Conservation (phyloP, 2,329 filamentous ascomycete species). For the Fonsecaea pedrosoi region DNA sequence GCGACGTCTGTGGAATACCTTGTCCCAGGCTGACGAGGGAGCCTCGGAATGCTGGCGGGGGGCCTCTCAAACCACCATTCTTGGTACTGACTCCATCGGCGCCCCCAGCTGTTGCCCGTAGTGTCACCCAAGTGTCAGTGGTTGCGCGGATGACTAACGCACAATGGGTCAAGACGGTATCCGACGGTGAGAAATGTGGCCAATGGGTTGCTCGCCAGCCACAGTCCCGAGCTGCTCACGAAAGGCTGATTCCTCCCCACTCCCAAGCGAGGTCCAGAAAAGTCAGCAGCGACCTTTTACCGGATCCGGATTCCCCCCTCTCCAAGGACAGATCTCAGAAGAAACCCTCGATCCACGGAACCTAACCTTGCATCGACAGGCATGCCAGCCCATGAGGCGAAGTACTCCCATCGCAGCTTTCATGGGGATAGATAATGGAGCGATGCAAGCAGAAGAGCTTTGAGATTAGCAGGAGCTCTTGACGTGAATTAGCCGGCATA, state of each 20-base stretch:
- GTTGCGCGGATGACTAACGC: neutral
- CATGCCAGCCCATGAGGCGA: neutral
- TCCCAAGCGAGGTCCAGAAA: neutral
- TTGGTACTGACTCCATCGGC: no score
- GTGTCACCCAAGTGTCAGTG: neutral
- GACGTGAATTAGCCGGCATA: neutral
- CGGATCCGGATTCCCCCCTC: neutral
- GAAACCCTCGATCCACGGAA: neutral
- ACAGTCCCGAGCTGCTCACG: neutral
- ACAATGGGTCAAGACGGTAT: neutral
- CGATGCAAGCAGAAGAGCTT: neutral
- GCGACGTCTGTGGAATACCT: neutral
- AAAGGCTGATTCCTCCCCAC: neutral
- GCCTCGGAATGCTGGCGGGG: neutral
- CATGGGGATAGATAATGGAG: neutral
- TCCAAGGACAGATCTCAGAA: neutral
- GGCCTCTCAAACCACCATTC: neutral
- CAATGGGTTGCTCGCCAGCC: neutral
- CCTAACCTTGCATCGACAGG: neutral
- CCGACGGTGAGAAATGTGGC: neutral
- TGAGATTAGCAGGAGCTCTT: neutral
- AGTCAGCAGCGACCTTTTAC: slow-evolving; percentile 12
- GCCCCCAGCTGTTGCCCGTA: no score
- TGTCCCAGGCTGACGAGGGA: slow-evolving; percentile 4
- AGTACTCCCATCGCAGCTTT: neutral